Percentiles rank a stretch among this genome's conserved stretches.
Evolutionary conservation across 2,329 filamentous ascomycete species (phyloP).

Genomic region (Fusarium sp.): DNA sequence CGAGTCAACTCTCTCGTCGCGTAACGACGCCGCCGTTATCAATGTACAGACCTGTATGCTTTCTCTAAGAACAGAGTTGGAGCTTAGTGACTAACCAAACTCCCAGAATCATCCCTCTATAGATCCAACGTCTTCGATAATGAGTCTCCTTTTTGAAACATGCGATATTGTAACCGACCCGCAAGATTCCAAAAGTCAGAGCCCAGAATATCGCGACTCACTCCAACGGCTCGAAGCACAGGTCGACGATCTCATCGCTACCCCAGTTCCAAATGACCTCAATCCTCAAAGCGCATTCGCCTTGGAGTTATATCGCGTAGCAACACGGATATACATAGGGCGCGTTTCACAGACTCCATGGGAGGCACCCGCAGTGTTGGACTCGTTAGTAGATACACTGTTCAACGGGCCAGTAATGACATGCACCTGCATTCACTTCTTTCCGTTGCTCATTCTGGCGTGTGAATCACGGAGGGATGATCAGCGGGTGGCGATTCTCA

Average conservation of each 20-base stretch:
- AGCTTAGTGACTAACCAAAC: not conserved
- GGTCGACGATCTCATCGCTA: not conserved
- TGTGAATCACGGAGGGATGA: constrained; percentile 52
- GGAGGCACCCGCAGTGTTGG: constrained; percentile 35
- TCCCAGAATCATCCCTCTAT: not conserved
- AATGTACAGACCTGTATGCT: constrained; percentile 17
- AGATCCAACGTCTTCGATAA: constrained; percentile 25
- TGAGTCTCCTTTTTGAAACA: constrained; percentile 30
- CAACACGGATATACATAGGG: constrained; percentile 32
- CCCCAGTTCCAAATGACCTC: not conserved
- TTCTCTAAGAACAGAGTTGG: accelerated
- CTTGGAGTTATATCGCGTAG: constrained; percentile 25
- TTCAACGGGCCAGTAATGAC: constrained; percentile 29
- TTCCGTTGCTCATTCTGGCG: constrained; percentile 51
- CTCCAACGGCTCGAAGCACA: constrained; percentile 19
- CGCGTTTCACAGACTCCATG: constrained; percentile 42
- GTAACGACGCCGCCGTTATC: not conserved
- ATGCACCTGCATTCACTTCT: constrained; percentile 48
- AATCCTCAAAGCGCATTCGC: not conserved
- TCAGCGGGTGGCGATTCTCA: constrained; percentile 46
- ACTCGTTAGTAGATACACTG: constrained; percentile 29
- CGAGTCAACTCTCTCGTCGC: accelerated
- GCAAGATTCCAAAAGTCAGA: constrained; percentile 14
- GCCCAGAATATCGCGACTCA: constrained; percentile 13
- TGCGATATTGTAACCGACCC: constrained; percentile 26